Base-by-base conservation (phyloP, 345 rosid species). In the Rhodamnia rubescens region DNA sequence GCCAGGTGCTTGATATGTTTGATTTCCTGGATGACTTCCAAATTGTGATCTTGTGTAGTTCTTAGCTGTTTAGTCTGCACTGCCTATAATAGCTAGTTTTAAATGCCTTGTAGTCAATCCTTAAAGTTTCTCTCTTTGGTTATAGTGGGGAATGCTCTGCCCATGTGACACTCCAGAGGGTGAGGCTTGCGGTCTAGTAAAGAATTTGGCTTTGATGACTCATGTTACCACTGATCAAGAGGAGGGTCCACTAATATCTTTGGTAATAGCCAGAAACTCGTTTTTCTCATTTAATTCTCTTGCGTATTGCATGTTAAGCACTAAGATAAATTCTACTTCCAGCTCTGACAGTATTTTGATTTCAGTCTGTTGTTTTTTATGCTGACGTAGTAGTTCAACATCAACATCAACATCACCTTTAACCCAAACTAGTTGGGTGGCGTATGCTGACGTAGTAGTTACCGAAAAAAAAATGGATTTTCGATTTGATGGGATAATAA, bases 141-240 rank as follows among this genome's bases (percentile, higher is more conserved):
- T 85, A 24, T 58, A 97, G 99, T 97, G 99, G 98, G 99, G 99
- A 27, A 97, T 97, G 99, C 98, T 97, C 86, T 95, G 99, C 91
- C 98, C 98, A 54, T 95, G 98, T 90, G 98, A 97, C 92, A 97
- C 99, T 83, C 99, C 98, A 11, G 98, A 97, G 91, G 98, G 98
- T 10, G 98, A 95, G 91, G 89, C 99, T 49, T 97, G 99, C 89
- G 99, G 99, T 58, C 91, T 97, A 87, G 99, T 97, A 84, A 97
- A 97, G 91, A 97, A 97, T 90, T 92, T 97, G 91, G 99, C 99
- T 85, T 85, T 97, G 88, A 97, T 97, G 99, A 97, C 98, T 93
- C 98, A 97, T 91, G 98, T 97, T 85, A 97, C 98, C 32, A 95
- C 98, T 50, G 98, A 96, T 88, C 95, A 93, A 83, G 98, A 97